Conservation (phyloP, 2,329 filamentous ascomycete genomes). For the Aureobasidium sp. region DNA sequence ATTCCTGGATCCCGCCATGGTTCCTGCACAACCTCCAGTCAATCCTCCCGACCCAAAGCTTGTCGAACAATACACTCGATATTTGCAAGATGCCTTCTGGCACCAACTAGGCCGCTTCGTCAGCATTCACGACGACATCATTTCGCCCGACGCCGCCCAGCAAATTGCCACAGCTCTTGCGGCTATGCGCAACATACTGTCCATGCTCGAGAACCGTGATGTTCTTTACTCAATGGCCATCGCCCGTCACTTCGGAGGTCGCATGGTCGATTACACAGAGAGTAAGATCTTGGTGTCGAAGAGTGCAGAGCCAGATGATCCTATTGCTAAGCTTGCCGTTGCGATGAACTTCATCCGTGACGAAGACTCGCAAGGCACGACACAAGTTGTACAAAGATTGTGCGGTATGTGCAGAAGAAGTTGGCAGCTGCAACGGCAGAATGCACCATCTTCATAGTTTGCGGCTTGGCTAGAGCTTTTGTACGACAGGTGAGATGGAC, state of each 20-base stretch:
- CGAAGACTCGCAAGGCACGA: conserved; percentile 36
- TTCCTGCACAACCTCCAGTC: conserved; percentile 35
- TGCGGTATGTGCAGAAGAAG: conserved; percentile 41
- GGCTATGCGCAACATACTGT: conserved; percentile 61
- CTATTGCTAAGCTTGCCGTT: conserved; percentile 37
- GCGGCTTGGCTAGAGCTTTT: not conserved
- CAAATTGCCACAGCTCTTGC: conserved; percentile 36
- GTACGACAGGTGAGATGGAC: not conserved
- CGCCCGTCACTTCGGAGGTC: conserved; percentile 63
- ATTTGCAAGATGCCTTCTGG: conserved; percentile 56
- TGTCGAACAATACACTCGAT: conserved; percentile 12
- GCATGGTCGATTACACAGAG: conserved; percentile 36
- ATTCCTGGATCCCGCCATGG: conserved; percentile 54
- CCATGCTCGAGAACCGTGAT: conserved; percentile 78
- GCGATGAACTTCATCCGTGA: conserved; percentile 41
- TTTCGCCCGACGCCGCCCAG: not conserved
- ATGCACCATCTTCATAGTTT: not conserved
- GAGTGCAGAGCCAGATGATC: conserved; percentile 29
- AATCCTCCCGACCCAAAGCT: conserved; percentile 16
- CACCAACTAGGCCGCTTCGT: conserved; percentile 67
- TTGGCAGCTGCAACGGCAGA: conserved; percentile 26
- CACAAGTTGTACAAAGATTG: conserved; percentile 40
- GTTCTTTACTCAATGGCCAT: conserved; percentile 84
- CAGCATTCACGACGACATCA: conserved; percentile 49
- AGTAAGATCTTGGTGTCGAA: conserved; percentile 18